Base-by-base conservation (phyloP, 108 stramenopile genomes). In the Phaeodactylum tricornutum region DNA sequence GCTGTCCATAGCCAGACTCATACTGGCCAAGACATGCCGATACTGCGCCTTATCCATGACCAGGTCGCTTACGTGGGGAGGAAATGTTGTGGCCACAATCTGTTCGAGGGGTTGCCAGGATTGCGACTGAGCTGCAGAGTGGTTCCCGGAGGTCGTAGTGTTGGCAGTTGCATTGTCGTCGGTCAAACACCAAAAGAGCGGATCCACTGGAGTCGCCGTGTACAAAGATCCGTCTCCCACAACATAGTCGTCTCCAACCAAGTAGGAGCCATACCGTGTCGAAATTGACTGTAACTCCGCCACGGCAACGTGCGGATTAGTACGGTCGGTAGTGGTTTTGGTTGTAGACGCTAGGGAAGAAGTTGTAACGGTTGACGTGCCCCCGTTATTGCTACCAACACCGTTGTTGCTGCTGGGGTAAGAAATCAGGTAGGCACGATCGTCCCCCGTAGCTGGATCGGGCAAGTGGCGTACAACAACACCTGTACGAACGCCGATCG, bases 181-280 rank as follows among this genome's bases (percentile, higher is more conserved):
- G 39, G 5, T 5, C 4, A 11, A 11, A 11, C 6, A 5, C 16
- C 16, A 41, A 41, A 41, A 41, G 6, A 41, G 39, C 5, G 39
- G 39, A n/a, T 41, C 39, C 5, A 41, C 14, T 20, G 39, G 5
- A 6, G 39, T 41, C 21, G 21, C 16, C 5, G 21, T 15, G 14
- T 41, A 41, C 5, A 41, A 9, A 11, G 16, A 20, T 5, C 39
- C 39, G 21, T 41, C 21, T n/a, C 39, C 39, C 16, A 41, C 21
- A n/a, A n/a, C 9, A 41, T 5, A 9, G 39, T 41, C 9, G 39
- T 20, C 33, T 8, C 33, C 33, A 49, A 15, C 55, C 12, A 8
- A 41, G 39, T 11, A 41, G 39, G 21, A 41, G 39, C 39, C 5
- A n/a, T n/a, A n/a, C n/a, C n/a, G n/a, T n/a, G n/a, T n/a, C n/a